These are phyloP conservation scores for Graphilbum ipis-grandicollis DNA, from an alignment of 2,329 filamentous ascomycete genomes.

Conservation along the genomic window DNA sequence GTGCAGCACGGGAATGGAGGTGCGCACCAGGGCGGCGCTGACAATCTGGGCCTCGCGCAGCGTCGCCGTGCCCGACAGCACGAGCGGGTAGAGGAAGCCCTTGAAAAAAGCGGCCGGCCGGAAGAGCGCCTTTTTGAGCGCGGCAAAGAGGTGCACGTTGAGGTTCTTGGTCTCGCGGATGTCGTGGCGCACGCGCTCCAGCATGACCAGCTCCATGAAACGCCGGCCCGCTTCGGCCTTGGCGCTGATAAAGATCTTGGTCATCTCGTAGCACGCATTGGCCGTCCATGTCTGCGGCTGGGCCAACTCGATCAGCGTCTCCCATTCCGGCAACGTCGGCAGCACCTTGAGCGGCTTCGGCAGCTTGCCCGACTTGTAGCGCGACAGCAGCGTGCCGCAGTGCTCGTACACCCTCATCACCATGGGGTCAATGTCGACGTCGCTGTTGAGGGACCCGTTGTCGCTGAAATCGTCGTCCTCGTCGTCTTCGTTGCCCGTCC, in stretches of 20 bases:
- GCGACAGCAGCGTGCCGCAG: conserved; percentile 68
- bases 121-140: conserved; percentile 81
- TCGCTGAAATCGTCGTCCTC: conserved; percentile 49
- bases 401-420: conserved; percentile 90
- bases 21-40: conserved; percentile 64
- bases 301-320: conserved; percentile 16
- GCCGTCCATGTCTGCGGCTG: conserved; percentile 53
- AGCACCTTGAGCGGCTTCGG: conserved; percentile 97
- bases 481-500: conserved; percentile 3
- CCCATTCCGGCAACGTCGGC: conserved; percentile 77
- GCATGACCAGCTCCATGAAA: conserved; percentile 73
- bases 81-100: conserved; percentile 75
- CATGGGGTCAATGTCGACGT: conserved; percentile 66
- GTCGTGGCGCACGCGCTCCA: conserved; percentile 83
- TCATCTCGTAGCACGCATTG: conserved; percentile 72
- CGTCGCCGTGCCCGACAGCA: conserved; percentile 73
- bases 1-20: conserved; percentile 80
- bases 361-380: conserved; percentile 84
- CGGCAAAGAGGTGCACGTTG: conserved; percentile 88
- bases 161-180: conserved; percentile 90
- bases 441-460: no score
- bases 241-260: conserved; percentile 77
- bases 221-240: conserved; percentile 65
- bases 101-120: conserved; percentile 96
- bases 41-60: conserved; percentile 85